phyloP scores from a whole-genome alignment of 805 yeast species.

The Cyberlindnera bimundalis region DNA sequence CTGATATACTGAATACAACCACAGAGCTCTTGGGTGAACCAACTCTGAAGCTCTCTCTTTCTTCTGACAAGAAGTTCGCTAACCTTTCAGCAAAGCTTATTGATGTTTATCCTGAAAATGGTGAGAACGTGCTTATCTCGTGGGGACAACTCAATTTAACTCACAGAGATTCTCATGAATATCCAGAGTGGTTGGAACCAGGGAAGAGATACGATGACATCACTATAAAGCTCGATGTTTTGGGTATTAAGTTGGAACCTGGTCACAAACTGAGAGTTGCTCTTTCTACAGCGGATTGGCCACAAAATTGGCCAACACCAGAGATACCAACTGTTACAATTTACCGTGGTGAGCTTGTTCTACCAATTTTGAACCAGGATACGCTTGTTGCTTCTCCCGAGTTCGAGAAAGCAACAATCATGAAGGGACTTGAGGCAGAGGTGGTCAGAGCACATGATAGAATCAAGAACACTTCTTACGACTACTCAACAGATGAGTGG shows the following conservation, averaged over 20 bases:
- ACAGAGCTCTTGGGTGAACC: conserved; percentile 39
- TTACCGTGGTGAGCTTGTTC: conserved; percentile 29
- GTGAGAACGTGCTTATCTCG: conserved; percentile 34
- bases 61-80: conserved; percentile 38
- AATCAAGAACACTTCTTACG: conserved; percentile 19
- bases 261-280: conserved; percentile 41
- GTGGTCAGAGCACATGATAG: conserved; percentile 24
- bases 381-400: conserved; percentile 21
- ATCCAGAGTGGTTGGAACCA: conserved; percentile 34
- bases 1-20: conserved; percentile 26
- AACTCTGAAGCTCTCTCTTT: conserved; percentile 28
- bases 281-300: conserved; percentile 46
- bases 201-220: conserved; percentile 35
- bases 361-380: conserved; percentile 29
- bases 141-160: conserved; percentile 45
- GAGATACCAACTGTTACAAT: conserved; percentile 37
- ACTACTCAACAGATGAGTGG: conserved; percentile 23
- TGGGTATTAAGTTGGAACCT: conserved; percentile 34
- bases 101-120: conserved; percentile 37
- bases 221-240: conserved; percentile 35
- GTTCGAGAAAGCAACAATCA: conserved; percentile 31
- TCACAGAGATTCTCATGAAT: conserved; percentile 40
- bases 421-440: conserved; percentile 28
- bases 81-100: conserved; percentile 38
- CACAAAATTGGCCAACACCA: conserved; percentile 44